phyloP scores from a whole-genome alignment of 2,329 filamentous ascomycete genomes.

The Zasmidium cellare region DNA sequence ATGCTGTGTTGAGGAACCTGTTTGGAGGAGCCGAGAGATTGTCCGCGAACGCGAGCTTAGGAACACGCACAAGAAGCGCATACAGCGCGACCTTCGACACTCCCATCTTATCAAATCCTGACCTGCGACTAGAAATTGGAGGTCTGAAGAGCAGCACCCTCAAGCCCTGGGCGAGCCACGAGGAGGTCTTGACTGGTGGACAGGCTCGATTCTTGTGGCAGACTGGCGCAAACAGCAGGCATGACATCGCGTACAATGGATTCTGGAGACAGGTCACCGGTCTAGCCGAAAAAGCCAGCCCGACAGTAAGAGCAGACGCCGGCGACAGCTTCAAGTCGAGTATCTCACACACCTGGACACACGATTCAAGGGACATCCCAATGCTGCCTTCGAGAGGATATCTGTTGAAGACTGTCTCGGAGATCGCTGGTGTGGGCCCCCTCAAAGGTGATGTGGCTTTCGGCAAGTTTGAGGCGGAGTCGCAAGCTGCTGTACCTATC shows the following conservation, averaged over 20 bases:
- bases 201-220: conserved; percentile 76
- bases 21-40: conserved; percentile 92
- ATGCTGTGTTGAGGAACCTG: conserved; percentile 83
- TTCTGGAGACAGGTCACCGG: conserved; percentile 88
- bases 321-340: conserved; percentile 90
- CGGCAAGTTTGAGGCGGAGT: conserved; percentile 85
- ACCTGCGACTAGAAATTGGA: conserved; percentile 76
- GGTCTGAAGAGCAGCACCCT: conserved; percentile 77
- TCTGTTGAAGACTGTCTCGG: conserved; percentile 39
- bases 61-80: conserved; percentile 85
- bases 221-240: conserved; percentile 58
- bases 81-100: conserved; percentile 85
- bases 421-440: conserved; percentile 48
- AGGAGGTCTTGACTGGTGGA: conserved; percentile 80
- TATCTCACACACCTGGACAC: conserved; percentile 75
- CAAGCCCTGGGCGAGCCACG: conserved; percentile 91
- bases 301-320: conserved; percentile 78
- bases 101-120: conserved; percentile 80
- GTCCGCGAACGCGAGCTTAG: conserved; percentile 81
- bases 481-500: conserved; percentile 73
- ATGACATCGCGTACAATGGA: conserved; percentile 77
- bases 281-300: conserved; percentile 72
- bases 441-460: conserved; percentile 90
- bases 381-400: conserved; percentile 81
- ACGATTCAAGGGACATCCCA: conserved; percentile 79